These are phyloP conservation scores for Phaeosphaeria sp. DNA, from an alignment of 2,329 filamentous ascomycete species.

Conservation along the genomic window DNA sequence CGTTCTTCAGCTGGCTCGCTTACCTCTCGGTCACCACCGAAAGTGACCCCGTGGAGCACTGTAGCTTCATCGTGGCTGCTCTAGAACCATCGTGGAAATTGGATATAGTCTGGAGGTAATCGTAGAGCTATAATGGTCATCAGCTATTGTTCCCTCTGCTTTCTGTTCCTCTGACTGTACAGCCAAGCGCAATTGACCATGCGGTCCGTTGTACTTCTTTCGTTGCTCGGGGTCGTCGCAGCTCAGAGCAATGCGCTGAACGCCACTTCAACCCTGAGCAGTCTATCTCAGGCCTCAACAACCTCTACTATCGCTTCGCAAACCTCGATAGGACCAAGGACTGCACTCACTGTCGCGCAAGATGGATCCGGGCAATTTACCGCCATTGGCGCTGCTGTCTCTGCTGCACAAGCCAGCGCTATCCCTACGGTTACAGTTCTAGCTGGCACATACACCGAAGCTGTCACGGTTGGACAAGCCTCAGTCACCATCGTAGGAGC, in stretches of 20 bases:
- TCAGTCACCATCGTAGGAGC: constrained; percentile 52
- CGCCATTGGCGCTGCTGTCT: constrained; percentile 53
- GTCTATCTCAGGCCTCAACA: constrained; percentile 4
- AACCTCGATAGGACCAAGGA: constrained; percentile 7
- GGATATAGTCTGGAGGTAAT: constrained; percentile 17
- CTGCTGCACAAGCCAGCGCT: constrained; percentile 51
- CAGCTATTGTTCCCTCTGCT: background rate
- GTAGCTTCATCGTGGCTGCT: background rate
- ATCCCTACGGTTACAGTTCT: constrained; percentile 54
- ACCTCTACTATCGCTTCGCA: constrained; percentile 7
- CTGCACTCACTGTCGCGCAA: constrained; percentile 52
- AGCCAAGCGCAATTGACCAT: constrained; percentile 14
- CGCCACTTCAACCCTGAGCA: constrained; percentile 2
- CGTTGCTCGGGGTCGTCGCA: constrained; percentile 14
- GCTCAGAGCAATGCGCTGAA: constrained; percentile 21
- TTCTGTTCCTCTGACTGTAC: constrained; percentile 1
- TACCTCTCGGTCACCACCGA: background rate
- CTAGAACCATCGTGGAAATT: constrained; percentile 3
- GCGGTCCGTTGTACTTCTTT: constrained; percentile 14
- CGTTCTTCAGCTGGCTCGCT: background rate
- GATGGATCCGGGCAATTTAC: constrained; percentile 56
- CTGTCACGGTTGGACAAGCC: constrained; percentile 48
- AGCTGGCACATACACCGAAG: constrained; percentile 55
- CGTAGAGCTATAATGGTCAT: constrained; percentile 6
- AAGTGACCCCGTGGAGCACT: background rate